A percentile compares a stretch with the other conserved stretches of the same genome.
phyloP scores from a whole-genome alignment of 352 stramenopile species.

The Aphanomyces cochlioides region DNA sequence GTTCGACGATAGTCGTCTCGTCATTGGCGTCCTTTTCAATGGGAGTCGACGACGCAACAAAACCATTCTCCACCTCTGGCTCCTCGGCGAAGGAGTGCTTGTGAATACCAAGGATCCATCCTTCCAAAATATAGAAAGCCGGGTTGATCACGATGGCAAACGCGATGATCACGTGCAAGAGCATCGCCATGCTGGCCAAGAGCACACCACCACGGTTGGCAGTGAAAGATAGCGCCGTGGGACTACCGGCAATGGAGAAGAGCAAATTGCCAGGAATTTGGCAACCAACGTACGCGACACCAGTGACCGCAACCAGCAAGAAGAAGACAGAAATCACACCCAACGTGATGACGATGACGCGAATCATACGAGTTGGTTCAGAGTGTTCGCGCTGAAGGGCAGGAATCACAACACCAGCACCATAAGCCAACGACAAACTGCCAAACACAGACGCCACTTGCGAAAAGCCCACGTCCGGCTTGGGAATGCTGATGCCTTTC shows the following conservation, averaged over 20 bases:
- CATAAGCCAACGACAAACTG: constrained; percentile 65
- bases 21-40: not conserved
- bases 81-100: not conserved
- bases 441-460: constrained; percentile 33
- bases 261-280: constrained; percentile 33
- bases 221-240: constrained; percentile 23
- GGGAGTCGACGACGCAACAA: not conserved
- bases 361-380: constrained; percentile 55
- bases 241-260: constrained; percentile 28
- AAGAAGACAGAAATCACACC: constrained; percentile 50
- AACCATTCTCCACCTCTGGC: not conserved
- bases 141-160: constrained; percentile 25
- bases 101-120: constrained; percentile 17
- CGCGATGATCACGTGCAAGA: constrained; percentile 33
- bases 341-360: constrained; percentile 52
- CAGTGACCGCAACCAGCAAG: constrained; percentile 19
- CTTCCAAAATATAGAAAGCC: constrained; percentile 11
- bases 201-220: constrained; percentile 26
- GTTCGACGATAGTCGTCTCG: not conserved
- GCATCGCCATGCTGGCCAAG: constrained; percentile 30
- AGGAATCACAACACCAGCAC: constrained; percentile 59
- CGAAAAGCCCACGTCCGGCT: constrained; percentile 26
- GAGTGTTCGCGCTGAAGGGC: constrained; percentile 58
- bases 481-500: constrained; percentile 15
- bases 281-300: constrained; percentile 28